Evolutionary conservation across 2,329 filamentous ascomycete species (phyloP), one percentile per base, ranked within the genome.

Genomic region (Sporothrix curviconia): DNA sequence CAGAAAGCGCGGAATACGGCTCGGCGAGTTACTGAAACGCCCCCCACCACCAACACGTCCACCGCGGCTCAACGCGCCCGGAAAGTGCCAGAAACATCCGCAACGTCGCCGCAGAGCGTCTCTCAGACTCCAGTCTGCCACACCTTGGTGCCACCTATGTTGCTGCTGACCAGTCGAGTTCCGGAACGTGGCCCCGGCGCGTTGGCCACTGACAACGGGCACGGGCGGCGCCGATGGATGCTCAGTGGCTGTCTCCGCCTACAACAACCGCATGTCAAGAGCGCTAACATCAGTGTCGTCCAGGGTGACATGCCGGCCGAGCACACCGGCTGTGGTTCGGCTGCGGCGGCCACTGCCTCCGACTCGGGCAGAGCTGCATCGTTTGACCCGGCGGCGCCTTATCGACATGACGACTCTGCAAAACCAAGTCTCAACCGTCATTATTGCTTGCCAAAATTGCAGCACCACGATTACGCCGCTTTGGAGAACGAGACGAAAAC

Each of bases 371-470:
- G 43, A 15, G 40, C 49, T 1, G 15, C 25, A 4, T n/a, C 56
- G 7, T 30, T 28, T 12, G 72, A 73, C n/a, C 69, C 71, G 11
- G 71, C 69, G 0, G 69, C 73, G n/a, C 3, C 76, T 77, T 1
- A 74, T 80, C 44, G 78, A 82, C 62, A 72, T 82, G 56, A 74
- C 74, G 39, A 75, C 76, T 8, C 66, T 80, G 43, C 74, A 77
- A 63, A 69, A 63, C 51, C 70, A 73, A 57, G 77, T 79, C 61
- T 78, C 82, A 3, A 81, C 81, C 19, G 82, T 90, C 24, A 84
- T 96, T 22, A 91, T 95, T 63, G 92, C 94, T 12, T 99, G 94
- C 65, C 92, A 97, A 69, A 99, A 99, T 67, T 99, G 94, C 70
- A 89, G 87, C 30, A 99, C 94, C 12, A 97, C 94, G 0, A 92